A percentile compares a stretch with the other conserved stretches of the same genome.
Conservation (phyloP, 257 asterid genomes). For the Primulina eburnea region DNA sequence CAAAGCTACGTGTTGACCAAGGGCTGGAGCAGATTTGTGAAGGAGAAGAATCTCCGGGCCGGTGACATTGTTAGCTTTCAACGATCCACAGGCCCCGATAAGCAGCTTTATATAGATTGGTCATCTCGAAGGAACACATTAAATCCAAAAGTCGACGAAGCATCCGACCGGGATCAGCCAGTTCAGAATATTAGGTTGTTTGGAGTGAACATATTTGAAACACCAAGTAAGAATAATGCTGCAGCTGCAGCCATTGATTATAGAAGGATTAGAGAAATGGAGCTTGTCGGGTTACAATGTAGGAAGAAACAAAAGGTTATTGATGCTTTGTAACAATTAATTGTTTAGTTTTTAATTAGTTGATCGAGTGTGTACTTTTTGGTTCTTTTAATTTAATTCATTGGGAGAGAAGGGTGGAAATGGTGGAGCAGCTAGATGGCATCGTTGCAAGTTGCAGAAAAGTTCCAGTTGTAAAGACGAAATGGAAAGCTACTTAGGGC, state of each 20-base stretch:
- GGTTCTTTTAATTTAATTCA: background rate
- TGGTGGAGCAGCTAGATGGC: slow-evolving; percentile 26
- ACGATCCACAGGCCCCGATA: slow-evolving; percentile 49
- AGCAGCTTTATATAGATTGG: slow-evolving; percentile 68
- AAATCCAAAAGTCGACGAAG: background rate
- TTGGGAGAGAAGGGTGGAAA: slow-evolving; percentile 12
- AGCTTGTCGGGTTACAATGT: slow-evolving; percentile 34
- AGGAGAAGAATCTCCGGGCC: slow-evolving; percentile 64
- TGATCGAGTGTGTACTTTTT: background rate
- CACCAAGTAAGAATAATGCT: slow-evolving; percentile 9
- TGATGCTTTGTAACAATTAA: slow-evolving; percentile 8
- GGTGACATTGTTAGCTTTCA: slow-evolving; percentile 70
- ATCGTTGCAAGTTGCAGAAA: slow-evolving; percentile 41
- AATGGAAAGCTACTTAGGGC: slow-evolving; percentile 13
- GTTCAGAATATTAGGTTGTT: slow-evolving; percentile 45
- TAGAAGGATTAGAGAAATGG: slow-evolving; percentile 45
- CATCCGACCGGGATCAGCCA: slow-evolving; percentile 16
- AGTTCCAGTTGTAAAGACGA: slow-evolving; percentile 37
- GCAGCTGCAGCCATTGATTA: slow-evolving; percentile 22
- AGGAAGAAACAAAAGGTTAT: slow-evolving; percentile 49
- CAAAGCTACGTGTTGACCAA: slow-evolving; percentile 81
- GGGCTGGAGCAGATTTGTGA: slow-evolving; percentile 90
- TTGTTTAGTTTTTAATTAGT: background rate
- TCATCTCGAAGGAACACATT: slow-evolving; percentile 28
- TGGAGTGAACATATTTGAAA: slow-evolving; percentile 53